Percentiles rank a stretch among this genome's conserved stretches.
Conservation (phyloP, 202 grass and related monocot genomes). For the Saccharum hybrid region DNA sequence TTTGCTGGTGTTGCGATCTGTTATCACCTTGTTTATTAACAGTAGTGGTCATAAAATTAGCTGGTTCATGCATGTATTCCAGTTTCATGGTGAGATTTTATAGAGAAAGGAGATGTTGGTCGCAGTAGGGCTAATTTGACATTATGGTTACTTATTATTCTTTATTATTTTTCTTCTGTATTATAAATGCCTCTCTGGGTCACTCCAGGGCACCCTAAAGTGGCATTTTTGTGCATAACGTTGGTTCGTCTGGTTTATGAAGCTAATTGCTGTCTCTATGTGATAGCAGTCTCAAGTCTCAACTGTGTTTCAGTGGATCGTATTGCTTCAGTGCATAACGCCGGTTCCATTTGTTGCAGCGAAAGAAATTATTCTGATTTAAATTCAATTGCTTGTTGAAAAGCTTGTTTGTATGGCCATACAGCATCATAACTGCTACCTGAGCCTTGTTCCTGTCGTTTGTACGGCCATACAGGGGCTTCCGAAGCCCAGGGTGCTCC, state of each 20-base stretch:
- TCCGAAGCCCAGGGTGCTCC: background rate
- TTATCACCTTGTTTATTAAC: slow-evolving; percentile 44
- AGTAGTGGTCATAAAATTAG: slow-evolving; percentile 40
- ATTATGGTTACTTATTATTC: slow-evolving; percentile 14
- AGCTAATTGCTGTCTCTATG: background rate
- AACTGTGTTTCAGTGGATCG: background rate
- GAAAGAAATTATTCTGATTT: background rate
- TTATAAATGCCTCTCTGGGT: slow-evolving; percentile 35
- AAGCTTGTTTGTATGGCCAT: background rate
- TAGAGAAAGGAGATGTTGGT: background rate
- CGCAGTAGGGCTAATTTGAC: slow-evolving; percentile 36
- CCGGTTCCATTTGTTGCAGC: background rate
- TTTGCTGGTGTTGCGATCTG: slow-evolving; percentile 31
- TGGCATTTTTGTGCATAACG: background rate
- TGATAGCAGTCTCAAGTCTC: background rate
- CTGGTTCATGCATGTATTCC: slow-evolving; percentile 34
- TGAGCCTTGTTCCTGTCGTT: background rate
- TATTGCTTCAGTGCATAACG: background rate
- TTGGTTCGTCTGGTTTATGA: slow-evolving; percentile 1
- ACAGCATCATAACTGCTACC: background rate
- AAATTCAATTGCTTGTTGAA: background rate
- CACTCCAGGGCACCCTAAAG: background rate
- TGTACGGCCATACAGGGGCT: background rate
- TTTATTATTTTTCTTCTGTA: slow-evolving; percentile 30
- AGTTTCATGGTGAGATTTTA: slow-evolving; percentile 23